Conservation (phyloP, 805 yeast genomes). For the Maudiozyma turicensis region DNA sequence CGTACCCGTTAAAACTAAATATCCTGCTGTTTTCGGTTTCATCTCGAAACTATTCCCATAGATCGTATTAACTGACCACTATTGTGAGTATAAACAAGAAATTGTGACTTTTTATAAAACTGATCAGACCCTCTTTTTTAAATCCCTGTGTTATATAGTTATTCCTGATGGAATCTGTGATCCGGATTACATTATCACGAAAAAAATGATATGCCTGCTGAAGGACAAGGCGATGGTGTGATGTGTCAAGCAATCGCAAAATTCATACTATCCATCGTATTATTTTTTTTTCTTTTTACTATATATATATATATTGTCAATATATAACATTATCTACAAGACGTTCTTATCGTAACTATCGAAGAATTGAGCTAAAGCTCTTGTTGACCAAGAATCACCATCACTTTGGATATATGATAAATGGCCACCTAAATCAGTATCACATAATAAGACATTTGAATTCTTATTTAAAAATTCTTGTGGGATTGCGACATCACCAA, state of each 20-base stretch:
- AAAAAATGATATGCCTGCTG: too few relatives aligned
- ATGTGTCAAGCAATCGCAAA: neutral
- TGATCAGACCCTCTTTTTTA: too few relatives aligned
- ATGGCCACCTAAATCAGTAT: conserved; percentile 68
- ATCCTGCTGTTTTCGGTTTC: conserved; percentile 15
- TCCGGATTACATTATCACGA: too few relatives aligned
- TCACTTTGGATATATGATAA: conserved; percentile 40
- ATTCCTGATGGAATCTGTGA: too few relatives aligned
- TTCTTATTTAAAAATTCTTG: conserved; percentile 38
- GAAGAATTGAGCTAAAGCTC: conserved; percentile 33
- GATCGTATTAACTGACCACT: neutral
- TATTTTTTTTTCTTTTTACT: neutral
- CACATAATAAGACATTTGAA: conserved; percentile 47
- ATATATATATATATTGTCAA: neutral
- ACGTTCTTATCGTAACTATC: conserved; percentile 24
- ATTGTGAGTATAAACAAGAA: neutral
- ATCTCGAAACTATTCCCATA: conserved; percentile 1
- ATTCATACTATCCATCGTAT: neutral
- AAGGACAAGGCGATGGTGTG: too few relatives aligned
- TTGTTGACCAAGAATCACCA: conserved; percentile 41
- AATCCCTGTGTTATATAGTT: too few relatives aligned
- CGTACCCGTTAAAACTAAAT: conserved; percentile 12
- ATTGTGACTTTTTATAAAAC: too few relatives aligned
- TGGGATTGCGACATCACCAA: conserved; percentile 46
- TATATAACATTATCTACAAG: neutral